phyloP scores from a whole-genome alignment of 495 filamentous ascomycete species.

The Neurospora pannonica region DNA sequence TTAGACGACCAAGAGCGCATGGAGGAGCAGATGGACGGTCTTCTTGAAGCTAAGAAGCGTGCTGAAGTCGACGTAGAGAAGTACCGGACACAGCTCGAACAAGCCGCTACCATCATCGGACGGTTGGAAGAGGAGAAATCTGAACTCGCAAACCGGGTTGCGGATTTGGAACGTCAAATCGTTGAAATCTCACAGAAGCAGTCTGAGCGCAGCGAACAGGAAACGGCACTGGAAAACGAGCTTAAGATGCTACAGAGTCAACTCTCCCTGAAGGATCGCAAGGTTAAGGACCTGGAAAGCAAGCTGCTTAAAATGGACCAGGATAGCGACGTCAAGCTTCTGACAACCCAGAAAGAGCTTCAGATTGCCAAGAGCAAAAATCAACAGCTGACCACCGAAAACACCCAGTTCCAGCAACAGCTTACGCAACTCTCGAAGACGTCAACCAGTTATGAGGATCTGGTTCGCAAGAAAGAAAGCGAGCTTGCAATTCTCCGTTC shows the following conservation, averaged over 20 bases:
- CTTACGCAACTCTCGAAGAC: constrained; percentile 81
- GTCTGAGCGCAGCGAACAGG: constrained; percentile 58
- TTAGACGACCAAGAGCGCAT: constrained; percentile 89
- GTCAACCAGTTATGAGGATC: constrained; percentile 88
- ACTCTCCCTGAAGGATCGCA: constrained; percentile 79
- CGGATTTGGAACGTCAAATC: constrained; percentile 58
- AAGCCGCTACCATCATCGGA: constrained; percentile 78
- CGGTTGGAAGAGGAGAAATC: constrained; percentile 78
- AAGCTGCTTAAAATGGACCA: constrained; percentile 81
- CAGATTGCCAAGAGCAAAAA: constrained; percentile 60
- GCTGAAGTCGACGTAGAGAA: constrained; percentile 76
- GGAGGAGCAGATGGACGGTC: constrained; percentile 83
- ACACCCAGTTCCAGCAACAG: constrained; percentile 75
- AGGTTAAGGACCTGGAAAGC: constrained; percentile 75
- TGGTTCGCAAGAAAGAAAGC: constrained; percentile 87
- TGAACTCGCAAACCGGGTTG: constrained; percentile 54
- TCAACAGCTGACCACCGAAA: constrained; percentile 69
- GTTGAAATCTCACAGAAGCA: constrained; percentile 55
- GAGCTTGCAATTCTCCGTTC: constrained; percentile 76
- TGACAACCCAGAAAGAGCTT: constrained; percentile 72
- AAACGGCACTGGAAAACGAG: constrained; percentile 67
- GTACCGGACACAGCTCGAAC: constrained; percentile 74
- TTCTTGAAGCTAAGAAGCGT: constrained; percentile 82
- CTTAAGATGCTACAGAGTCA: constrained; percentile 90
- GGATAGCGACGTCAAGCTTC: constrained; percentile 80